phyloP scores from a whole-genome alignment of 2,329 filamentous ascomycete genomes.

The Paecilomyces sp. region DNA sequence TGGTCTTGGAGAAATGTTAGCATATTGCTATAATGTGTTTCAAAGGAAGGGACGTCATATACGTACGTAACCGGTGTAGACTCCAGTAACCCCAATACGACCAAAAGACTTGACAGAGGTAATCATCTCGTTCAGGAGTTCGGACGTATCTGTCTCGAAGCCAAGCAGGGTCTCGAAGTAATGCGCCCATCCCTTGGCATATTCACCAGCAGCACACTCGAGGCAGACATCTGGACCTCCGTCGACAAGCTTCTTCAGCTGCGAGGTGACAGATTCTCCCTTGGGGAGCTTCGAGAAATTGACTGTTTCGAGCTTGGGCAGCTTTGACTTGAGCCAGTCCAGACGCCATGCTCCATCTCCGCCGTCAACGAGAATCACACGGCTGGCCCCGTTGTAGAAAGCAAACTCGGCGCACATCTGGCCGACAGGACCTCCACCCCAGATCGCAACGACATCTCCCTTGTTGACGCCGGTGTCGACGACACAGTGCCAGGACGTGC shows the following conservation, averaged over 20 bases:
- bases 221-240: slow-evolving; percentile 69
- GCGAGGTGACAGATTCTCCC: slow-evolving; percentile 60
- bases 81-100: slow-evolving; percentile 69
- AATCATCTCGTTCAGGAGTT: slow-evolving; percentile 49
- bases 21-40: not conserved
- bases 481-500: slow-evolving; percentile 73
- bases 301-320: slow-evolving; percentile 59
- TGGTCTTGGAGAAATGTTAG: slow-evolving; percentile 45
- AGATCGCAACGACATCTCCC: slow-evolving; percentile 71
- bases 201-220: slow-evolving; percentile 60
- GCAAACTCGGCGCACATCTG: slow-evolving; percentile 66
- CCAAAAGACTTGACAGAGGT: slow-evolving; percentile 50
- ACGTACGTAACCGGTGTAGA: slow-evolving; percentile 54
- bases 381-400: slow-evolving; percentile 62
- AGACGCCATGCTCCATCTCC: slow-evolving; percentile 58
- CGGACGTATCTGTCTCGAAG: slow-evolving; percentile 76
- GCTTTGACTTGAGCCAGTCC: slow-evolving; percentile 58
- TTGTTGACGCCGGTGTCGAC: slow-evolving; percentile 76
- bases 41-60: not conserved
- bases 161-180: slow-evolving; percentile 56
- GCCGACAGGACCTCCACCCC: slow-evolving; percentile 81
- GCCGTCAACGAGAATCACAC: slow-evolving; percentile 73
- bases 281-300: slow-evolving; percentile 61
- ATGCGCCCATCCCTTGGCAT: slow-evolving; percentile 56
- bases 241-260: slow-evolving; percentile 65